phyloP scores from a whole-genome alignment of 345 rosid genomes.

The Syzygium aromaticum region DNA sequence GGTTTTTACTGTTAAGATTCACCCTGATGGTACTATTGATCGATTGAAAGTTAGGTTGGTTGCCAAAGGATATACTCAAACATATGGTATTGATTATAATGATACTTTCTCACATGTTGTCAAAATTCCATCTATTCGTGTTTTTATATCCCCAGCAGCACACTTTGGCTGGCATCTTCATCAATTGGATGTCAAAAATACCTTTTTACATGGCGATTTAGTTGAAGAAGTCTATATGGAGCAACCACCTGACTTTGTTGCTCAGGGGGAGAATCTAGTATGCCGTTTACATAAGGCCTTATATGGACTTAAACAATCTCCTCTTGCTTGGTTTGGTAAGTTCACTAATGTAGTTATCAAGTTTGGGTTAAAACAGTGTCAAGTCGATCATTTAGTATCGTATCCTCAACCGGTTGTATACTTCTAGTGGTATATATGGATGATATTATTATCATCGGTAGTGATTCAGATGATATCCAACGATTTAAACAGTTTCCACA shows the following conservation, averaged over 20 bases:
- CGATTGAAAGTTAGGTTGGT: too few relatives aligned
- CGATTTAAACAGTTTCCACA: background rate
- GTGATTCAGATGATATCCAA: background rate
- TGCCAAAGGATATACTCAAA: too few relatives aligned
- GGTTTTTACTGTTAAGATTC: too few relatives aligned
- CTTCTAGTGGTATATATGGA: background rate
- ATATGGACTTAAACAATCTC: background rate
- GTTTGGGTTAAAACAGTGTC: background rate
- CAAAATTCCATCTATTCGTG: too few relatives aligned
- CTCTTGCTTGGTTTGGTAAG: background rate
- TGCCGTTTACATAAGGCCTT: background rate
- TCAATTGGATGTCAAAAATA: background rate
- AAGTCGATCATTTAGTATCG: background rate
- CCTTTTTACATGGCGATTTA: background rate
- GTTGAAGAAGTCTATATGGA: background rate
- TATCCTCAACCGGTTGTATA: rapidly evolving
- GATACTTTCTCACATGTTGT: too few relatives aligned
- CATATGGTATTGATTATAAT: too few relatives aligned
- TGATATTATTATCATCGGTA: background rate
- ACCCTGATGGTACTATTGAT: too few relatives aligned
- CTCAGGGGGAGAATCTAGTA: rapidly evolving
- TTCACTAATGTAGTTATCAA: background rate
- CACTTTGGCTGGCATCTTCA: too few relatives aligned
- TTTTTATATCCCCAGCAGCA: too few relatives aligned
- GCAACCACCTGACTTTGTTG: background rate